These are phyloP conservation scores for Blastocrithidia nonstop DNA, from an alignment of 208 protist species.

Conservation along the genomic window DNA sequence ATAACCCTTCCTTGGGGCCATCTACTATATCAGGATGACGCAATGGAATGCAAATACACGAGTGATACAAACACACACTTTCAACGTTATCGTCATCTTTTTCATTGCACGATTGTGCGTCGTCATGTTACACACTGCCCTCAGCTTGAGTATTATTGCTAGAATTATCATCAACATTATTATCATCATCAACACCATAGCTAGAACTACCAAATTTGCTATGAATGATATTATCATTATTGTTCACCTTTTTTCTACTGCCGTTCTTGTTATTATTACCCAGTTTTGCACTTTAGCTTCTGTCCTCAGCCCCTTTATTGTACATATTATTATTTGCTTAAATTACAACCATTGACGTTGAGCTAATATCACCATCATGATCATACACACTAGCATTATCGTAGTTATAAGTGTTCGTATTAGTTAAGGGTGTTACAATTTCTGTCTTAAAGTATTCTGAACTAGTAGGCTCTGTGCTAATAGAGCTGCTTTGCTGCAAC, in stretches of 20 bases:
- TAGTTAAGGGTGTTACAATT: too few relatives aligned
- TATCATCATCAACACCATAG: background rate
- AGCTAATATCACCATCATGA: too few relatives aligned
- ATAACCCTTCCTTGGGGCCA: conserved; percentile 11
- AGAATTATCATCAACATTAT: background rate
- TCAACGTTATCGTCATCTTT: too few relatives aligned
- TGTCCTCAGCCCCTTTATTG: too few relatives aligned
- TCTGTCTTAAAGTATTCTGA: too few relatives aligned
- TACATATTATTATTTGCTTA: too few relatives aligned
- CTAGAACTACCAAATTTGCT: background rate
- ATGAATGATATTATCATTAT: background rate
- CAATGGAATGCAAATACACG: conserved; percentile 21
- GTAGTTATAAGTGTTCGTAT: too few relatives aligned
- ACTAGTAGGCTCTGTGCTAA: too few relatives aligned
- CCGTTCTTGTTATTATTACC: background rate
- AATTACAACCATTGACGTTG: too few relatives aligned
- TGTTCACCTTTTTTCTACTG: background rate
- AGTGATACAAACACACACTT: conserved; percentile 16
- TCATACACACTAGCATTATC: too few relatives aligned
- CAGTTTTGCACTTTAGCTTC: background rate
- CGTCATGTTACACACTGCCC: background rate
- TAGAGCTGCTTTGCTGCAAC: too few relatives aligned
- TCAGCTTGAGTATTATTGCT: background rate
- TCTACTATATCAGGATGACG: conserved; percentile 3
- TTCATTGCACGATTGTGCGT: background rate